A percentile compares a stretch with the other conserved stretches of the same genome.
phyloP scores from a whole-genome alignment of 2,329 filamentous ascomycete species.

The Colletotrichum lupini region DNA sequence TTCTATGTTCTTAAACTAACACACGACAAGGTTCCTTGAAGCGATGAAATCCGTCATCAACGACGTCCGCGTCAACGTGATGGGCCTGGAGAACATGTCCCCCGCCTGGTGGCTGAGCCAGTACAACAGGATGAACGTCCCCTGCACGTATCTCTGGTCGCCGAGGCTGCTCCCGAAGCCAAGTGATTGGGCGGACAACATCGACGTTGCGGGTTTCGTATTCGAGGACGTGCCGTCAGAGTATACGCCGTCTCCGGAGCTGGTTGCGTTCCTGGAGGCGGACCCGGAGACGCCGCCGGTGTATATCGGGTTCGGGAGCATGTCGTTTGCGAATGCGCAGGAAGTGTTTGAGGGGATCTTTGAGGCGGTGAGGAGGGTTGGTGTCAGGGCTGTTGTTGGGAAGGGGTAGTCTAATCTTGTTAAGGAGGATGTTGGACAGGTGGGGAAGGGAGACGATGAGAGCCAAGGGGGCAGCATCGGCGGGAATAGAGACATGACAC shows the following conservation, averaged over 20 bases:
- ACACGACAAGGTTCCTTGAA: conserved; percentile 6
- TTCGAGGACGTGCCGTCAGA: conserved; percentile 60
- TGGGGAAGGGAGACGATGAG: not conserved
- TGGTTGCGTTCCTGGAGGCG: conserved; percentile 45
- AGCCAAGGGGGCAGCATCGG: no score
- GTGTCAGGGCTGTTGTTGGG: conserved; percentile 17
- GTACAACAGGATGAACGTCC: conserved; percentile 57
- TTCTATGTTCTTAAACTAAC: not conserved
- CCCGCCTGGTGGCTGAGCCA: conserved; percentile 60
- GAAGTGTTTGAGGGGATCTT: not conserved
- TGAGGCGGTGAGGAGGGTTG: not conserved
- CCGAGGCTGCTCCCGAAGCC: conserved; percentile 62
- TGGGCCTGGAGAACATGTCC: conserved; percentile 58
- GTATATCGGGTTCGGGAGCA: conserved; percentile 49
- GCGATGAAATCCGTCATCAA: conserved; percentile 51
- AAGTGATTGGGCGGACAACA: conserved; percentile 63
- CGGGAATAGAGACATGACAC: not conserved
- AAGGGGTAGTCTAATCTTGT: conserved; percentile 15
- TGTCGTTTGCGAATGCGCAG: conserved; percentile 38
- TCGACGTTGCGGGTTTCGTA: conserved; percentile 64
- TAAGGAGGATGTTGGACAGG: not conserved
- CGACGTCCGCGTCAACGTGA: conserved; percentile 53
- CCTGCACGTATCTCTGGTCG: conserved; percentile 58
- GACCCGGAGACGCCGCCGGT: conserved; percentile 40
- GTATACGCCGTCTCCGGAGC: conserved; percentile 53